Base-by-base conservation (phyloP, 1,284 basidiomycete species). In the Boletus mariae region DNA sequence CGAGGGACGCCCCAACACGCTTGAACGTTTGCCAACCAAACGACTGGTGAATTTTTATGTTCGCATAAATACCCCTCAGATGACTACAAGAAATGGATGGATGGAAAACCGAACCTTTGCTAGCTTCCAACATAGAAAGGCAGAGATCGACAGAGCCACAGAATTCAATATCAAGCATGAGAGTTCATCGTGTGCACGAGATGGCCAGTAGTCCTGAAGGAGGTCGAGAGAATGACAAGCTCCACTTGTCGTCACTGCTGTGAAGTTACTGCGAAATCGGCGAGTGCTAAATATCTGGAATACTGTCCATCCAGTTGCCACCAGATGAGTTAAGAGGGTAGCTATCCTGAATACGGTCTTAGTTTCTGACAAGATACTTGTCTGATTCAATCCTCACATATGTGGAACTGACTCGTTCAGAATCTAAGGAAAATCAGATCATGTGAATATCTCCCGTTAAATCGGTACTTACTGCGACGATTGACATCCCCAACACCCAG, bases 11-110 rank as follows among this genome's bases (percentile, higher is more conserved):
- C 44, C 87, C 88, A 50, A 91, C 82, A 54, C 87, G 84, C 67
- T 90, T 90, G 79, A 90, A 91, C 1, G 88, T 91, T 68, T 89
- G 85, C 87, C 87, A 90, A 43, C 87, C 85, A 63, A 87, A 91
- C 28, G 79, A 66, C 88, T 90, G 28, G 23, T 23, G 29, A 5
- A 29, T 37, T 47, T 40, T 15, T 47, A 49, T 32, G 13, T 53
- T 29, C 44, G 38, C 44, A 6, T 6, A 46, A 41, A 23, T 25
- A 11, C 17, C 44, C 46, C 23, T 37, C 9, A 35, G 31, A 35
- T n/a, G 23, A 31, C 29, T 25, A 25, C 26, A 17, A 26, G 32
- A 17, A 26, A 50, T 0, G 31, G 40, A 13, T 40, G 49, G 48
- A 34, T 1, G 28, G 15, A 29, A 37, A 29, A 43, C 15, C 28